Evolutionary conservation across 1,284 basidiomycete genomes (phyloP).

Genomic region (Phlebopus sp.): DNA sequence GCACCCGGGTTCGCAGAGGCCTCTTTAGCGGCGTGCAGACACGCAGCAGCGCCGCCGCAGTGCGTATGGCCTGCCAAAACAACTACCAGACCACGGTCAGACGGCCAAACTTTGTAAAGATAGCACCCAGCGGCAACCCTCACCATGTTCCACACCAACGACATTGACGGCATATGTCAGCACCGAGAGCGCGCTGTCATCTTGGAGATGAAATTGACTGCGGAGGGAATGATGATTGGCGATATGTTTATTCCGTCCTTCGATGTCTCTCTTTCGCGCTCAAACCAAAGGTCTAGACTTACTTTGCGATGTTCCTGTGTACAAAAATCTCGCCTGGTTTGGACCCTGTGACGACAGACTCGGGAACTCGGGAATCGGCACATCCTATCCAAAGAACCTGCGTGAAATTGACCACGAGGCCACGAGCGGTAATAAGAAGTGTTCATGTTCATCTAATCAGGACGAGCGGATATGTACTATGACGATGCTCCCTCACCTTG

Average conservation of each 20-base stretch:
- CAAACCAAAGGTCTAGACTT: slow-evolving; percentile 18
- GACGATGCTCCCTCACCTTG: slow-evolving; percentile 48
- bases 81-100: slow-evolving; percentile 44
- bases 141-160: slow-evolving; percentile 83
- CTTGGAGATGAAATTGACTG: slow-evolving; percentile 79
- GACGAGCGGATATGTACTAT: neutral
- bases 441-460: neutral
- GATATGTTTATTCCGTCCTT: neutral
- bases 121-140: slow-evolving; percentile 32
- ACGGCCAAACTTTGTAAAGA: neutral
- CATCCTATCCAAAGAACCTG: slow-evolving; percentile 76
- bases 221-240: slow-evolving; percentile 2
- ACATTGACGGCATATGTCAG: slow-evolving; percentile 79
- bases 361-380: slow-evolving; percentile 67
- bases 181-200: slow-evolving; percentile 77
- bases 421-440: neutral
- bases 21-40: slow-evolving; percentile 40
- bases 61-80: slow-evolving; percentile 79
- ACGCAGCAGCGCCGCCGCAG: slow-evolving; percentile 78
- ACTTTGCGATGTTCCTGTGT: slow-evolving; percentile 67
- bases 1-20: slow-evolving; percentile 23
- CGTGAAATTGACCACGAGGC: slow-evolving; percentile 3
- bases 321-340: slow-evolving; percentile 71
- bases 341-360: slow-evolving; percentile 50
- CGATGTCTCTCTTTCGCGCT: too few species aligned